These are phyloP conservation scores for Diddensiella transvaalensis DNA, from an alignment of 805 yeast species.

Conservation along the genomic window DNA sequence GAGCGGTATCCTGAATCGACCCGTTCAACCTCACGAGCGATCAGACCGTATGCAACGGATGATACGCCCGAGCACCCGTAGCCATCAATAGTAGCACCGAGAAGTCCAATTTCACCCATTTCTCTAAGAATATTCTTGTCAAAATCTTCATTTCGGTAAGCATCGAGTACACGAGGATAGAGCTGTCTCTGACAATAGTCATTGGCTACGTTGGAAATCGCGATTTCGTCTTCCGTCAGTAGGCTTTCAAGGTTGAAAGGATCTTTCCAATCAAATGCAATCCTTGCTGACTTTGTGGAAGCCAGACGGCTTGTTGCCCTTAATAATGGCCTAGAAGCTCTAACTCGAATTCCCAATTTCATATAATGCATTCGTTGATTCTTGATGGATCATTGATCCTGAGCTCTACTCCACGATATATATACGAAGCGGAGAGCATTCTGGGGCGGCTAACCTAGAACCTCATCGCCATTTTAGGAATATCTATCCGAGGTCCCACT, in stretches of 20 bases:
- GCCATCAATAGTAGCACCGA: constrained; percentile 41
- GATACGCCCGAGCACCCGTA: constrained; percentile 42
- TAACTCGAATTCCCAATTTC: too few relatives aligned
- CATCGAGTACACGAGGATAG: constrained; percentile 40
- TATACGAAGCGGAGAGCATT: too few relatives aligned
- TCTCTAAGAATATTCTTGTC: constrained; percentile 36
- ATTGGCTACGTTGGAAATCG: constrained; percentile 36
- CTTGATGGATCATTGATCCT: too few relatives aligned
- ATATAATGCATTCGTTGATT: too few relatives aligned
- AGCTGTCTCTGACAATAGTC: constrained; percentile 37
- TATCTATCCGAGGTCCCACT: too few relatives aligned
- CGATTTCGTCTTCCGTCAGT: constrained; percentile 39
- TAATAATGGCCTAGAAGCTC: not conserved
- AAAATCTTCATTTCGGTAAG: constrained; percentile 38
- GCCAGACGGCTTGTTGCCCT: constrained; percentile 4
- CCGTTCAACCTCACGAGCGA: constrained; percentile 44
- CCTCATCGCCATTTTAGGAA: too few relatives aligned
- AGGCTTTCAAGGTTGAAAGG: constrained; percentile 34
- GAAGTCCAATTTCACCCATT: constrained; percentile 40
- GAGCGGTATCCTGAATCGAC: constrained; percentile 44
- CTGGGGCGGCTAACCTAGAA: too few relatives aligned
- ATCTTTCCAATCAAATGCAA: constrained; percentile 40
- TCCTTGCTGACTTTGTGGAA: constrained; percentile 8
- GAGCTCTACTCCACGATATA: too few relatives aligned
- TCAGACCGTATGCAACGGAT: constrained; percentile 41